These are phyloP conservation scores for Tuctoria greenei DNA, from an alignment of 176 grass and related monocot species.

Conservation along the genomic window DNA sequence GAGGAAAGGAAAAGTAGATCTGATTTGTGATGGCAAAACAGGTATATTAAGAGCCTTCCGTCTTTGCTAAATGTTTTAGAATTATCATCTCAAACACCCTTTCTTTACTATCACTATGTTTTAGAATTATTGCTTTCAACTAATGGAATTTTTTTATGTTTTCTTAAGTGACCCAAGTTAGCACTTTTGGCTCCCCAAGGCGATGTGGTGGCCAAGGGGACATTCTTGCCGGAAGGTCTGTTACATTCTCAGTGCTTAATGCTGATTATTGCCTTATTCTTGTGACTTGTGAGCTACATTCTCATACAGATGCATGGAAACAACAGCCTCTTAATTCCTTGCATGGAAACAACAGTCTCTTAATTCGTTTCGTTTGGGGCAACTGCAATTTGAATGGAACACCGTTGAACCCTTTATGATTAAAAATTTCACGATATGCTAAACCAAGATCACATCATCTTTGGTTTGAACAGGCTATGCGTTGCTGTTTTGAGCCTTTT, in stretches of 20 bases:
- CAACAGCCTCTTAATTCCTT: background rate
- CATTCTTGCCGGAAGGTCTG: conserved; percentile 92
- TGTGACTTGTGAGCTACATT: background rate
- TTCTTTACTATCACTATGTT: background rate
- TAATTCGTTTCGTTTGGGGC: background rate
- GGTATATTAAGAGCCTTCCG: conserved; percentile 44
- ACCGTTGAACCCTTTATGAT: background rate
- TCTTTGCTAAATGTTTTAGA: background rate
- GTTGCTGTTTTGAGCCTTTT: background rate
- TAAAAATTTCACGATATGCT: background rate
- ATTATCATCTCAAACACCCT: background rate
- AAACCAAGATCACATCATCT: background rate
- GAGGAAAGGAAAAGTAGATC: conserved; percentile 79
- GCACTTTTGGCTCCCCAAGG: conserved; percentile 85
- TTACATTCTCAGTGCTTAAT: background rate
- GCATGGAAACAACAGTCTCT: no score
- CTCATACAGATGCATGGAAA: conserved; percentile 1
- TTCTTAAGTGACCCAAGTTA: conserved; percentile 71
- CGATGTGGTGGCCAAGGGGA: conserved; percentile 98
- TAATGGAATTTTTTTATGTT: conserved; percentile 13
- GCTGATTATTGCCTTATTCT: background rate
- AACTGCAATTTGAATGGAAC: background rate
- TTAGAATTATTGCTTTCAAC: conserved; percentile 1
- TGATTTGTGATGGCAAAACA: conserved; percentile 90
- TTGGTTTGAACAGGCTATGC: background rate